Base-by-base conservation (phyloP, 495 filamentous ascomycete species). In the Podospora australis region DNA sequence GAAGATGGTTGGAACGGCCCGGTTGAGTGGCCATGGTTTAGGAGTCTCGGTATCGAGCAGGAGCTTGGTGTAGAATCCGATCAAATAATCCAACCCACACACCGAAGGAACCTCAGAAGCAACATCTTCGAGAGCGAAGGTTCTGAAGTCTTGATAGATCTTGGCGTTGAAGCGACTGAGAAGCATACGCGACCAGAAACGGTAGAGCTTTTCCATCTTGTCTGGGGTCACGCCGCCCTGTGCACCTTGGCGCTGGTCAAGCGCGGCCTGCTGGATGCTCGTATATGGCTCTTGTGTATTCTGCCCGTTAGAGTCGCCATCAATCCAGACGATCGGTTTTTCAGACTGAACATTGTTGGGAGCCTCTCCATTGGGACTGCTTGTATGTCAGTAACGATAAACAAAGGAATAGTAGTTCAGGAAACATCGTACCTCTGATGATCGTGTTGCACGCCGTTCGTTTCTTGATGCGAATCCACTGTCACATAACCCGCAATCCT, bases 61-160 rank as follows among this genome's bases (percentile, higher is more conserved):
- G 9, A 64, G 49, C 38, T 42, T 62, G 17, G 59, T 40, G 50
- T 63, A 65, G 41, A 63, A 63, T 2, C 53, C 47, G 9, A 63
- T 44, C 1, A 67, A 55, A 23, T 26, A 32, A 41, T 56, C 58
- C 45, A 67, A 46, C 7, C 64, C 62, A 10, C 25, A 34, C 24
- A 32, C 49, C 16, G 39, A 25, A 8, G 59, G 51, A 6, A 36
- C 34, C 2, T 52, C 30, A 50, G 67, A 60, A 28, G 57, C 55
- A 46, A 67, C 70, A 60, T 95, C 88, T 56, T 84, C 82, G 51
- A 84, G 64, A 47, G 89, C 87, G 57, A 77, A 72, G 53, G 70
- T 67, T 52, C 80, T 74, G 69, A 94, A 92, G 65, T 94, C 86
- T 60, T 78, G 67, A 71, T 94, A 95, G 78, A 95, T 84, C 50